phyloP scores from a whole-genome alignment of 2,329 filamentous ascomycete species.

The Zelopaecilomyces penicillatus region DNA sequence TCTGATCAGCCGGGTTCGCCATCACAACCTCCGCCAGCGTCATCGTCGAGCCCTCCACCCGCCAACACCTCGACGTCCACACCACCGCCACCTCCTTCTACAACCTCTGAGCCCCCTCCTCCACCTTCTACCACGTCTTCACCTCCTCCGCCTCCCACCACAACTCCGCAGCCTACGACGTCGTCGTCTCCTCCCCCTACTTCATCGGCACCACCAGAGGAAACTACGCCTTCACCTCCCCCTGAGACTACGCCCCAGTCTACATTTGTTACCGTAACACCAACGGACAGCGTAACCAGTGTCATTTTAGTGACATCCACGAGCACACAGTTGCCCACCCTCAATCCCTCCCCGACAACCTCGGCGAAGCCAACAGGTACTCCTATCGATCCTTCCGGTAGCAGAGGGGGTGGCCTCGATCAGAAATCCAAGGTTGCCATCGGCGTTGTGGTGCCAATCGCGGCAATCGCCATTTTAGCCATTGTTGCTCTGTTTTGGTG shows the following conservation, averaged over 20 bases:
- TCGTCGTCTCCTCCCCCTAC: background rate
- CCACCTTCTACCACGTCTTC: background rate
- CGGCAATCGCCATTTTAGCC: slow-evolving; percentile 73
- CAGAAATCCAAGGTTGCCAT: slow-evolving; percentile 73
- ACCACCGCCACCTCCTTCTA: slow-evolving; percentile 5
- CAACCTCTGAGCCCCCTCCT: background rate
- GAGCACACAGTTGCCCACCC: slow-evolving; percentile 12
- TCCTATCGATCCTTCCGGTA: background rate
- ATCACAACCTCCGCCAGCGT: slow-evolving; percentile 9
- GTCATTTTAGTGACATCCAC: slow-evolving; percentile 20
- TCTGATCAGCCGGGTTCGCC: background rate
- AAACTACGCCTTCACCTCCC: background rate
- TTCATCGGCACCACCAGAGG: background rate
- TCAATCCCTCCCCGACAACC: slow-evolving; percentile 10
- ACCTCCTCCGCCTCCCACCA: background rate
- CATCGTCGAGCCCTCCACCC: slow-evolving; percentile 2
- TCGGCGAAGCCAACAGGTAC: slow-evolving; percentile 20
- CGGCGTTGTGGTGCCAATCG: slow-evolving; percentile 89
- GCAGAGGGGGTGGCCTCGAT: slow-evolving; percentile 38
- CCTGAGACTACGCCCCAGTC: slow-evolving; percentile 3
- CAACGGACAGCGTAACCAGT: slow-evolving; percentile 13
- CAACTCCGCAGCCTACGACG: background rate
- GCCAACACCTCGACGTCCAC: slow-evolving; percentile 6
- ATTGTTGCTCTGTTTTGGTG: slow-evolving; percentile 73
- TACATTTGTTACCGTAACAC: slow-evolving; percentile 1